Percentiles rank a stretch among this genome's conserved stretches.
Conservation (phyloP, 2,329 filamentous ascomycete species). For the Botryotinia narcissicola region DNA sequence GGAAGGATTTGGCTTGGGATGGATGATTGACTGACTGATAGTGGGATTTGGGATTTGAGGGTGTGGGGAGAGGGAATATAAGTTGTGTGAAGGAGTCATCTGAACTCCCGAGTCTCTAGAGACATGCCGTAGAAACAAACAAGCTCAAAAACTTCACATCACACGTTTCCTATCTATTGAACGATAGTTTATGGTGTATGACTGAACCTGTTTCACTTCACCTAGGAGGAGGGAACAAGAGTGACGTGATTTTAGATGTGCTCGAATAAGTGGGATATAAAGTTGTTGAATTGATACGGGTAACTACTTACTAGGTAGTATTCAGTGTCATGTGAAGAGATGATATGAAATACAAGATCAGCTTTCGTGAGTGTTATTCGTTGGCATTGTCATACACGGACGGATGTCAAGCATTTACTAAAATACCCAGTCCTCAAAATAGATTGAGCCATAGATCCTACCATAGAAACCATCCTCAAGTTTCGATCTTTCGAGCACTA, state of each 20-base stretch:
- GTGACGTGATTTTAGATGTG: not conserved
- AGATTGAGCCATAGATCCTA: not conserved
- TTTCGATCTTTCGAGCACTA: not conserved
- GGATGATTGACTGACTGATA: not conserved
- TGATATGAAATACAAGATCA: not conserved
- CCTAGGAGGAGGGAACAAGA: not conserved
- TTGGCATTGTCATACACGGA: not conserved
- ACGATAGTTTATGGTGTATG: not conserved
- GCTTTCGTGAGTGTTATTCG: not conserved
- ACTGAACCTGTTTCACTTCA: not conserved
- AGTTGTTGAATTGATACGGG: not conserved
- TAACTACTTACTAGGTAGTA: not conserved
- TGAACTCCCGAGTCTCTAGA: not conserved
- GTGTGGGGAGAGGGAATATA: not conserved
- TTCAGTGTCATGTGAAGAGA: slow-evolving; percentile 11
- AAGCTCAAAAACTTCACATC: not conserved
- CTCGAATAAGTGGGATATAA: not conserved
- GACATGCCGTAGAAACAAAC: not conserved
- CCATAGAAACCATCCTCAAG: not conserved
- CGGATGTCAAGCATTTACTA: not conserved
- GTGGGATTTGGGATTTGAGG: not conserved
- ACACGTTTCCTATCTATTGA: not conserved
- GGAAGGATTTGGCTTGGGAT: not conserved
- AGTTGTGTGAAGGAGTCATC: not conserved
- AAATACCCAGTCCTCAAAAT: not conserved